These are phyloP conservation scores for Fusarium fracticaudum DNA, from an alignment of 2,329 filamentous ascomycete genomes.

Conservation along the genomic window DNA sequence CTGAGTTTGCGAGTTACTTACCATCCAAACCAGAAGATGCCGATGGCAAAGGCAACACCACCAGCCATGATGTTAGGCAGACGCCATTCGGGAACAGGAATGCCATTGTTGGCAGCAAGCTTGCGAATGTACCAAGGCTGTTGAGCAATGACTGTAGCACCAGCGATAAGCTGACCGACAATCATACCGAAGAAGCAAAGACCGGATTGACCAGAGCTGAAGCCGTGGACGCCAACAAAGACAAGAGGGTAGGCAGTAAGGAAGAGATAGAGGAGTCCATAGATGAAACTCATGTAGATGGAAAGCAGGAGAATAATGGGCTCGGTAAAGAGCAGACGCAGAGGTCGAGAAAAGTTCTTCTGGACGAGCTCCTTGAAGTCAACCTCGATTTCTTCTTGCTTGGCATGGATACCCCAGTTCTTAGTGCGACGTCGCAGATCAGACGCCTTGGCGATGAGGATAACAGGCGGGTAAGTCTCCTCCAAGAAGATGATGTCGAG, in stretches of 20 bases:
- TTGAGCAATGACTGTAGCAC: slow-evolving; percentile 67
- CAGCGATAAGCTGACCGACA: slow-evolving; percentile 74
- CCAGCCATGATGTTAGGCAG: slow-evolving; percentile 69
- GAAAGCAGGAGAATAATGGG: slow-evolving; percentile 75
- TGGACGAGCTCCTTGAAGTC: slow-evolving; percentile 70
- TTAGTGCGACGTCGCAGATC: slow-evolving; percentile 70
- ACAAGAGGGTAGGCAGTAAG: slow-evolving; percentile 86
- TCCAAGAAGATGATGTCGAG: slow-evolving; percentile 70
- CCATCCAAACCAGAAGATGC: slow-evolving; percentile 84
- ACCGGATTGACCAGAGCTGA: slow-evolving; percentile 75
- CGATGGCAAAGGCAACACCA: slow-evolving; percentile 67
- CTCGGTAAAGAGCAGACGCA: slow-evolving; percentile 73
- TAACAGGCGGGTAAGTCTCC: slow-evolving; percentile 76
- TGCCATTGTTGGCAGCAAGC: slow-evolving; percentile 71
- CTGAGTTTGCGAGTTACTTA: slow-evolving; percentile 35
- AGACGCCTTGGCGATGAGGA: slow-evolving; percentile 69
- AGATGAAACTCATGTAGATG: slow-evolving; percentile 79
- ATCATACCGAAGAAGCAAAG: slow-evolving; percentile 90
- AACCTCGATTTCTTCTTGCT: slow-evolving; percentile 76
- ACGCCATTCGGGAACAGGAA: slow-evolving; percentile 74
- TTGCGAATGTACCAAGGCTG: slow-evolving; percentile 76
- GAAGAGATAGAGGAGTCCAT: slow-evolving; percentile 84
- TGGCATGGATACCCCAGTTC: slow-evolving; percentile 77
- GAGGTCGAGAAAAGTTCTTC: slow-evolving; percentile 74
- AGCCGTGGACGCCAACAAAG: slow-evolving; percentile 77